Evolutionary conservation across 768 basidiomycete genomes (phyloP), one percentile per base, ranked within the genome.

Genomic region (Boletus subparvulus): DNA sequence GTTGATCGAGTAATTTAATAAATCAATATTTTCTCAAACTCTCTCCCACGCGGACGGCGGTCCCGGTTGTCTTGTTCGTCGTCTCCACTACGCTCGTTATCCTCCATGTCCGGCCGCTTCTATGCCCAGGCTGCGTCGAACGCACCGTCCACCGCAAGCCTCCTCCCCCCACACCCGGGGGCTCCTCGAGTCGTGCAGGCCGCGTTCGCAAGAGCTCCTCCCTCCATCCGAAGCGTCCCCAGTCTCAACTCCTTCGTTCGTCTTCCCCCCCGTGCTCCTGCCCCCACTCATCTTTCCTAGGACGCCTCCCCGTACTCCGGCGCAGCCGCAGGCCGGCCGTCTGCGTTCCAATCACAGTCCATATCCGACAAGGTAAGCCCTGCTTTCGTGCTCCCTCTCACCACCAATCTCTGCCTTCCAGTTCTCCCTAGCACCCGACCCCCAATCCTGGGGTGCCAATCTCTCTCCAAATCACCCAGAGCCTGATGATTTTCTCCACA

Each of bases 381-480:
- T 28, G 11, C 9, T 14, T n/a, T 4, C 16, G 3, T 37, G 9
- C 50, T 5, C 51, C 36, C 8, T 47, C 51, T 42, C 52, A 3
- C 32, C 40, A 44, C 56, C 45, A 21, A 67, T 16, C 35, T 19
- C 33, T 16, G 2, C 44, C 19, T 21, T 35, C 48, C 36, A 91
- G 88, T 90, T 83, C 65, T 88, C 87, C 16, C 80, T 90, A 21
- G 83, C 87, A 7, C 82, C 88, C 1, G 88, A 90, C 70, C 89
- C 89, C 4, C 73, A 78, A 14, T 81, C 78, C 0, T 91, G 89
- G 89, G 87, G 87, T 2, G 81, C 86, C 35, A 81, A 87, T 61
- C 72, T 88, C 56, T 83, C 82, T 8, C 79, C 79, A 39, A 78
- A 77, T 58, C 74, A 79, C 51, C 68, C 77, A 5, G 87, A 90